phyloP scores from a whole-genome alignment of 176 grass and related monocot species.

The Oryza meridionalis region DNA sequence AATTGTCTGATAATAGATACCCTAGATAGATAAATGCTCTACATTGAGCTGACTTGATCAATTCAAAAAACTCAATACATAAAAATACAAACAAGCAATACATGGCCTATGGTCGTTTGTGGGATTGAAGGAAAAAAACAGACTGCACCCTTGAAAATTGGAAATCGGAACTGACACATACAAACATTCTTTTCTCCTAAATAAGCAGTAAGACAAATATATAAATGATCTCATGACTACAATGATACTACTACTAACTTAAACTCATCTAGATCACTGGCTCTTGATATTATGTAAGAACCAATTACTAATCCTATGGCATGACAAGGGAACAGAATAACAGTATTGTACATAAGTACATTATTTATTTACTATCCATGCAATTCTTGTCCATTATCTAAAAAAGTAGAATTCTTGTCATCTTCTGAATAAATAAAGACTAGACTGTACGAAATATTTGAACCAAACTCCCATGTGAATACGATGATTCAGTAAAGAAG shows the following conservation, averaged over 20 bases:
- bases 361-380: neutral
- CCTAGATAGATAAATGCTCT: slow-evolving; percentile 1
- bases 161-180: neutral
- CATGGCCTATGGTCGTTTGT: neutral
- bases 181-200: neutral
- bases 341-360: neutral
- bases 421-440: neutral
- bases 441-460: neutral
- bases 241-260: neutral
- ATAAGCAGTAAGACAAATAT: neutral
- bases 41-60: neutral
- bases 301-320: neutral
- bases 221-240: slow-evolving; percentile 15
- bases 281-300: neutral
- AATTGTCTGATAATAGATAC: neutral
- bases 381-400: neutral
- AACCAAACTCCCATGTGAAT: neutral
- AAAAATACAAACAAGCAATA: neutral
- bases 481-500: too few relatives aligned
- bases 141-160: neutral
- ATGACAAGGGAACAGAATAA: neutral
- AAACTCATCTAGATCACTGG: neutral
- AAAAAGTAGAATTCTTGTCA: neutral
- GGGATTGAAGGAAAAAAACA: neutral
- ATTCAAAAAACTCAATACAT: neutral